Base-by-base conservation (phyloP, 352 stramenopile genomes). In the Globisporangium canariense region DNA sequence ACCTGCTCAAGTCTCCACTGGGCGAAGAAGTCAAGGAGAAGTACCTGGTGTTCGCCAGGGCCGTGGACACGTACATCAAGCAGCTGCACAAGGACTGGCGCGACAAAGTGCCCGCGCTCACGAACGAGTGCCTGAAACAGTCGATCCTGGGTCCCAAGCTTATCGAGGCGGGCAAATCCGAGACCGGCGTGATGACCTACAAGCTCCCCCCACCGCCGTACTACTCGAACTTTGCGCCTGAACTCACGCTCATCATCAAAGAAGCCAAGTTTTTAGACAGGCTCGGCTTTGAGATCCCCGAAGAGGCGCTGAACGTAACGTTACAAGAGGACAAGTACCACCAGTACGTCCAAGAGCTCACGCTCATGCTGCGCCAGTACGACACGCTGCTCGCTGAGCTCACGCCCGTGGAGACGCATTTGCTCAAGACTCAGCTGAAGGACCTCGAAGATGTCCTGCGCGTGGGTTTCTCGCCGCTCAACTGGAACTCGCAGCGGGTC, bases 401-500 rank as follows among this genome's bases (percentile, higher is more conserved):
- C 1, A 93, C 85, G 1, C 85, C 90, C 0, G 92, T 98, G 3
- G 94, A 98, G 67, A 93, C 78, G 1, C 86, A 97, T 59, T 66
- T 98, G 18, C 71, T 98, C 2, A 79, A 87, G n/a, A 79, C 70
- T 0, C 89, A 98, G n/a, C 71, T 98, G 8, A 94, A 94, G 46
- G 83, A 94, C 20, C 74, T 98, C 0, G 86, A 96, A 41, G 84
- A 94, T 46, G 87, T 90, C 1, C 62, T 97, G 0, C 86, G 84
- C 7, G 82, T 92, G 2, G 96, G 96, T 0, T 98, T 98, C 66
- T 96, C 93, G 4, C 94, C 96, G 34, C 74, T 98, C 9, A 99
- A 99, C 69, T 99, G 96, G 96, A 98, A 97, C 62, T 98, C 94
- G 3, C 94, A 98, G 71, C 94, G 96, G 32, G 96, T 99, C n/a